Evolutionary conservation across 1,284 basidiomycete species (phyloP).

Genomic region (Boletellus sp.): DNA sequence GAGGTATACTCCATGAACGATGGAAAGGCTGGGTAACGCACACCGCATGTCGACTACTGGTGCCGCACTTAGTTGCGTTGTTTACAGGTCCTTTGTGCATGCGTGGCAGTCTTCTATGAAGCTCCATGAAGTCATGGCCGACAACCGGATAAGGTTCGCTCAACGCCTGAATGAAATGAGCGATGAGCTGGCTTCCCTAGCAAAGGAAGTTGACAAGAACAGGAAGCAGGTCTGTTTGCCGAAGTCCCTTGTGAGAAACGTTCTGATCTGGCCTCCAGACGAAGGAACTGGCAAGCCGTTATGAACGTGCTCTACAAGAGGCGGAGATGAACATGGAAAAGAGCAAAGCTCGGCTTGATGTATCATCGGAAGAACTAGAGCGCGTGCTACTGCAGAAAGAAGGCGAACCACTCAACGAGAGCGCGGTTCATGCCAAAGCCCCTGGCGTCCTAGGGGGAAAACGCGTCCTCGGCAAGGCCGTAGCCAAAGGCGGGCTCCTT

Average conservation of each 20-base stretch:
- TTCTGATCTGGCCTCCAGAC: conserved; percentile 48
- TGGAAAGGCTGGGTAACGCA: conserved; percentile 84
- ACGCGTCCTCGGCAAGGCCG: conserved; percentile 79
- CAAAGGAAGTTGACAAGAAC: conserved; percentile 92
- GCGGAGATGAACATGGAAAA: conserved; percentile 90
- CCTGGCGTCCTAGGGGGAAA: conserved; percentile 63
- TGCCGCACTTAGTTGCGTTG: conserved; percentile 9
- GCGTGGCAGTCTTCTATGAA: conserved; percentile 87
- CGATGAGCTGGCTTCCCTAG: conserved; percentile 83
- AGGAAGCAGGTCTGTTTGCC: conserved; percentile 69
- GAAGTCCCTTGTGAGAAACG: conserved; percentile 4
- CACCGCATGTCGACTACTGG: conserved; percentile 18
- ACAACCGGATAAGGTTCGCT: conserved; percentile 84
- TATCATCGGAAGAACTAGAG: conserved; percentile 92
- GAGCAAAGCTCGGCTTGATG: conserved; percentile 82
- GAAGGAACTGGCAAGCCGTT: conserved; percentile 84
- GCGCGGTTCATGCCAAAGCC: conserved; percentile 58
- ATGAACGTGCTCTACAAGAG: conserved; percentile 87
- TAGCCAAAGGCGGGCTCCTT: conserved; percentile 85
- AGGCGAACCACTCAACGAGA: conserved; percentile 85
- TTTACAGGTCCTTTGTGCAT: conserved; percentile 73
- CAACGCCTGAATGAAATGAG: conserved; percentile 91
- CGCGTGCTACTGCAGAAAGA: conserved; percentile 92
- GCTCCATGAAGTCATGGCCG: conserved; percentile 86
- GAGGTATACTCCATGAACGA: conserved; percentile 86